Percentiles rank a stretch among this genome's conserved stretches.
These are phyloP conservation scores for Cladophialophora yegresii DNA, from an alignment of 2,329 filamentous ascomycete genomes.

Conservation along the genomic window DNA sequence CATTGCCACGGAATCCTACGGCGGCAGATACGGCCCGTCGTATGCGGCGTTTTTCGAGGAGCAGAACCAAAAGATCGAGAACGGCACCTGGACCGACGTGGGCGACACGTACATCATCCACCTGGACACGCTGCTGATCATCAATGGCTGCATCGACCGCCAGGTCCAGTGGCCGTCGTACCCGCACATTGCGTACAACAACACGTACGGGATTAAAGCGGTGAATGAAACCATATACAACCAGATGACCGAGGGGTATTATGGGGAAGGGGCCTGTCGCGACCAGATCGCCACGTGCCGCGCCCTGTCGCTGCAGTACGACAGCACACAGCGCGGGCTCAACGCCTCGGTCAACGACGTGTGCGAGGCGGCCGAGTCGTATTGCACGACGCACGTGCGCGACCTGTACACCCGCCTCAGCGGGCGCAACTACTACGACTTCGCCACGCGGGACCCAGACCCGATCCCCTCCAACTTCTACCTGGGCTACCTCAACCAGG, in stretches of 20 bases:
- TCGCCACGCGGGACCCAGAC: constrained; percentile 49
- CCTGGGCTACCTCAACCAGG: constrained; percentile 55
- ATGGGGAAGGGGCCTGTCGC: constrained; percentile 48
- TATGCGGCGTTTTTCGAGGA: constrained; percentile 37
- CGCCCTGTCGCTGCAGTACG: constrained; percentile 45
- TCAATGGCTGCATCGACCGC: constrained; percentile 54
- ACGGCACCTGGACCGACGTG: constrained; percentile 29
- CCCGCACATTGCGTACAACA: constrained; percentile 52
- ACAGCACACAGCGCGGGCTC: constrained; percentile 46
- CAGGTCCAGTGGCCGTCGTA: constrained; percentile 49
- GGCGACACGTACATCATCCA: constrained; percentile 34
- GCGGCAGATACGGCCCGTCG: constrained; percentile 38
- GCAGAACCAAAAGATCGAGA: constrained; percentile 38
- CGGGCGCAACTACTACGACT: constrained; percentile 55
- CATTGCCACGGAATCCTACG: constrained; percentile 36
- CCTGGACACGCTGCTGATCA: constrained; percentile 51
- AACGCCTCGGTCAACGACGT: constrained; percentile 41
- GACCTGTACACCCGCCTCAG: constrained; percentile 32
- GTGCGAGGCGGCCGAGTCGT: constrained; percentile 46
- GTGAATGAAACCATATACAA: constrained; percentile 49
- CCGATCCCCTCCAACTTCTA: constrained; percentile 53
- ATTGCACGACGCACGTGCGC: constrained; percentile 45
- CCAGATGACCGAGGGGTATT: constrained; percentile 43
- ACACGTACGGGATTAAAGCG: constrained; percentile 53
- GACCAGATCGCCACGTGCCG: constrained; percentile 53